These are phyloP conservation scores for Metschnikowia arizonensis DNA, from an alignment of 805 yeast species.

Conservation along the genomic window DNA sequence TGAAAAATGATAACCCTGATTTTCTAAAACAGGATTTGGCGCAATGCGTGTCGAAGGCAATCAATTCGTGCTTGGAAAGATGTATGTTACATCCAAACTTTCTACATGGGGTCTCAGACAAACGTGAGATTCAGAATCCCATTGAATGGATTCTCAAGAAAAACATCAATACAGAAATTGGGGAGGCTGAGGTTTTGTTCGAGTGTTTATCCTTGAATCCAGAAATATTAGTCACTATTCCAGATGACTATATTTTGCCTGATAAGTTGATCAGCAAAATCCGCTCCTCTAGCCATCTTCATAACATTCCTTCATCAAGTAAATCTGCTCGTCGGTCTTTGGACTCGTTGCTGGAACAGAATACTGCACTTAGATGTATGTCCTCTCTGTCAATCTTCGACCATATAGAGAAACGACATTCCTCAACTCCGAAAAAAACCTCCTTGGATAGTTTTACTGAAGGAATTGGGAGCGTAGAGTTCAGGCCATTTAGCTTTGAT, in stretches of 20 bases:
- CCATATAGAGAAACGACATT: background rate
- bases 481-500: slow-evolving; percentile 13
- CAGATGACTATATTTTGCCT: slow-evolving; percentile 12
- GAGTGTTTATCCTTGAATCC: slow-evolving; percentile 22
- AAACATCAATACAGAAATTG: slow-evolving; percentile 10
- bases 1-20: slow-evolving; percentile 18
- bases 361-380: background rate
- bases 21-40: slow-evolving; percentile 37
- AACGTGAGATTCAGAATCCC: slow-evolving; percentile 21
- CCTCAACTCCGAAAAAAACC: background rate
- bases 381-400: slow-evolving; percentile 1
- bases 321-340: background rate
- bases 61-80: slow-evolving; percentile 15
- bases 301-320: background rate
- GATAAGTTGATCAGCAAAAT: slow-evolving; percentile 6
- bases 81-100: slow-evolving; percentile 50
- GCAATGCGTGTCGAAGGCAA: slow-evolving; percentile 15
- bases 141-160: slow-evolving; percentile 19
- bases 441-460: background rate
- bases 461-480: background rate
- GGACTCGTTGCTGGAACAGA: background rate
- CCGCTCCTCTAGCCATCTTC: slow-evolving; percentile 3
- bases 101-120: slow-evolving; percentile 23
- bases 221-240: slow-evolving; percentile 14
- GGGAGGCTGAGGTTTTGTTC: slow-evolving; percentile 20